Conservation (phyloP, 352 stramenopile genomes). For the Globisporangium paddicum region DNA sequence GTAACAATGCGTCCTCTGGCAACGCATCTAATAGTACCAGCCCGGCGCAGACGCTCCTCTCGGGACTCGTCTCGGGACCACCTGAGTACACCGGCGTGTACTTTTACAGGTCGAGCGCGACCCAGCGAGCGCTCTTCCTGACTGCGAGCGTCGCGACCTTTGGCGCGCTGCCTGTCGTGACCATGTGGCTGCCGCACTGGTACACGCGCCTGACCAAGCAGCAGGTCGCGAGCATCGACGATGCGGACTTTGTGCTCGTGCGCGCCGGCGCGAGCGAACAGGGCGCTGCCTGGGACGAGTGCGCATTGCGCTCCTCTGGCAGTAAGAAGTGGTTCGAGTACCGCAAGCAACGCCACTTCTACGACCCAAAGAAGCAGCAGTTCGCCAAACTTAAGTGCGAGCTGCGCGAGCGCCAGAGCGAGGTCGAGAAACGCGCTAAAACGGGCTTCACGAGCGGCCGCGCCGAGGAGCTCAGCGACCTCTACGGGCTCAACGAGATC, state of each 20-base stretch:
- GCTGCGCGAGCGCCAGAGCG: slow-evolving; percentile 40
- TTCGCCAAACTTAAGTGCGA: slow-evolving; percentile 58
- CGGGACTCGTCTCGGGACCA: slow-evolving; percentile 25
- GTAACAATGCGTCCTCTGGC: too few relatives aligned
- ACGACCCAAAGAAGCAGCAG: slow-evolving; percentile 35
- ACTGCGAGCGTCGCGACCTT: slow-evolving; percentile 32
- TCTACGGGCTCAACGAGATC: slow-evolving; percentile 63
- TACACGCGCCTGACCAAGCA: slow-evolving; percentile 49
- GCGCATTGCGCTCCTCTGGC: slow-evolving; percentile 21
- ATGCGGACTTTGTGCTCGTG: slow-evolving; percentile 57
- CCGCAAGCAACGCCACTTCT: slow-evolving; percentile 64
- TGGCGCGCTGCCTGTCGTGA: slow-evolving; percentile 36
- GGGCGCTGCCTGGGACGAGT: slow-evolving; percentile 36
- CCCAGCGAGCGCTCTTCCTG: slow-evolving; percentile 40
- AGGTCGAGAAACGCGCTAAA: slow-evolving; percentile 22
- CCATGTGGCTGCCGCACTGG: slow-evolving; percentile 53
- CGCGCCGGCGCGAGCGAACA: slow-evolving; percentile 8
- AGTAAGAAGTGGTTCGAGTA: slow-evolving; percentile 54
- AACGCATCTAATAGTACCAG: not conserved
- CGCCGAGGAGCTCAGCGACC: slow-evolving; percentile 26
- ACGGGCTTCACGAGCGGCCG: slow-evolving; percentile 21
- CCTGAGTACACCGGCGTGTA: slow-evolving; percentile 31
- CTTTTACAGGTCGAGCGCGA: slow-evolving; percentile 29
- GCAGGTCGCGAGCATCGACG: slow-evolving; percentile 27
- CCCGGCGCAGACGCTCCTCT: slow-evolving; percentile 6